Evolutionary conservation across 2,329 filamentous ascomycete species (phyloP).

Genomic region (Talaromyces sp.): DNA sequence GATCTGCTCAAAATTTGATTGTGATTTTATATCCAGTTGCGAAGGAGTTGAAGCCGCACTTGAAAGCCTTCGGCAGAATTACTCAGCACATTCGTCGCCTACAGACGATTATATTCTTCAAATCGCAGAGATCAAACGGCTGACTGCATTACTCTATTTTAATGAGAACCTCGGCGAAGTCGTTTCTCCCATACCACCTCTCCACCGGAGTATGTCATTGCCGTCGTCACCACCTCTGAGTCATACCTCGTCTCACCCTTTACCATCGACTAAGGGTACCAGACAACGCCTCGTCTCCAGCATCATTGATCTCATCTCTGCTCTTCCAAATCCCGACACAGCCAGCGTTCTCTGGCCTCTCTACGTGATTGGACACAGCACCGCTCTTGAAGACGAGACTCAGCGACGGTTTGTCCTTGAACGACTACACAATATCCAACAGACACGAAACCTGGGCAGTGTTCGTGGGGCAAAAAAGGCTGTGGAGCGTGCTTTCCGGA

Average conservation of each 20-base stretch:
- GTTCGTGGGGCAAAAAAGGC: constrained; percentile 18
- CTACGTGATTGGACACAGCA: constrained; percentile 19
- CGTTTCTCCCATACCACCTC: not conserved
- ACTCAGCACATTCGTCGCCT: constrained; percentile 13
- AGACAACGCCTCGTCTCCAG: constrained; percentile 13
- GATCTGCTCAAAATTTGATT: not conserved
- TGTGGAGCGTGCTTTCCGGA: constrained; percentile 19
- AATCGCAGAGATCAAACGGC: constrained; percentile 24
- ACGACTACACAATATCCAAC: constrained; percentile 17
- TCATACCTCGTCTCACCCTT: not conserved
- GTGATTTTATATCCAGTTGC: constrained; percentile 1
- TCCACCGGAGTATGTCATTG: not conserved
- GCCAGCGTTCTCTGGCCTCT: constrained; percentile 20
- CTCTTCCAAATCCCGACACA: constrained; percentile 14
- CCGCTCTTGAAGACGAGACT: constrained; percentile 17
- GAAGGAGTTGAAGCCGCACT: constrained; percentile 9
- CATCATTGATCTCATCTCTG: constrained; percentile 17
- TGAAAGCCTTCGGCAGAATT: constrained; percentile 13
- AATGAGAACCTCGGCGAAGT: constrained; percentile 13
- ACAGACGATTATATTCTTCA: constrained; percentile 15
- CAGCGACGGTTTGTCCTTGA: constrained; percentile 26
- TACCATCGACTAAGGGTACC: not conserved
- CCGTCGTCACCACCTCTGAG: not conserved
- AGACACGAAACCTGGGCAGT: constrained; percentile 22
- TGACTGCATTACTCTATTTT: constrained; percentile 25